These are phyloP conservation scores for Iodosphaeria phyllophila DNA, from an alignment of 2,329 filamentous ascomycete genomes.

Conservation along the genomic window DNA sequence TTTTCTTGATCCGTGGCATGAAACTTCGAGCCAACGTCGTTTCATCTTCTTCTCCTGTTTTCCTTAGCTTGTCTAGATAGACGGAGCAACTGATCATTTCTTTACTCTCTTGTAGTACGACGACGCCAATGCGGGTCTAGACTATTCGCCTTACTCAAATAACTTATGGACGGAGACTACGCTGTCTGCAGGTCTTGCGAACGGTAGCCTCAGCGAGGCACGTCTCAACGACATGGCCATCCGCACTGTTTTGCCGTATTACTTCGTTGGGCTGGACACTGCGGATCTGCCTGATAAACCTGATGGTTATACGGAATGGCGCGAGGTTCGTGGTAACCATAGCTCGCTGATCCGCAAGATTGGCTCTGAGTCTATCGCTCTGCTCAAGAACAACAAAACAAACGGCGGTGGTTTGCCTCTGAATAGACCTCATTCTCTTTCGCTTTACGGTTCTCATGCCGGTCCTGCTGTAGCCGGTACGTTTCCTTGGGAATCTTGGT, in stretches of 20 bases:
- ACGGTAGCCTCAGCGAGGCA: slow-evolving; percentile 5
- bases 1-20: neutral
- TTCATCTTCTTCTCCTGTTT: too few species aligned
- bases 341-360: slow-evolving; percentile 3
- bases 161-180: slow-evolving; percentile 1
- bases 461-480: slow-evolving; percentile 41
- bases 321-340: slow-evolving; percentile 5
- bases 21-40: neutral
- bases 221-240: slow-evolving; percentile 6
- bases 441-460: slow-evolving; percentile 34
- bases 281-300: too few species aligned
- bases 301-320: slow-evolving; percentile 1
- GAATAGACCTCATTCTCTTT: slow-evolving; percentile 21
- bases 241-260: slow-evolving; percentile 5
- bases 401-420: slow-evolving; percentile 35
- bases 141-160: neutral
- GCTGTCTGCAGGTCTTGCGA: slow-evolving; percentile 2
- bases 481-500: too few species aligned
- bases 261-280: slow-evolving; percentile 4
- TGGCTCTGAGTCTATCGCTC: slow-evolving; percentile 31
- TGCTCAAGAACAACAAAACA: slow-evolving; percentile 36
- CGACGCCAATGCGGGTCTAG: neutral
- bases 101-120: neutral
- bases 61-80: too few species aligned
- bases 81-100: neutral